A percentile compares a stretch with the other conserved stretches of the same genome.
phyloP scores from a whole-genome alignment of 2,329 filamentous ascomycete genomes.

The Fusarium begoniae region DNA sequence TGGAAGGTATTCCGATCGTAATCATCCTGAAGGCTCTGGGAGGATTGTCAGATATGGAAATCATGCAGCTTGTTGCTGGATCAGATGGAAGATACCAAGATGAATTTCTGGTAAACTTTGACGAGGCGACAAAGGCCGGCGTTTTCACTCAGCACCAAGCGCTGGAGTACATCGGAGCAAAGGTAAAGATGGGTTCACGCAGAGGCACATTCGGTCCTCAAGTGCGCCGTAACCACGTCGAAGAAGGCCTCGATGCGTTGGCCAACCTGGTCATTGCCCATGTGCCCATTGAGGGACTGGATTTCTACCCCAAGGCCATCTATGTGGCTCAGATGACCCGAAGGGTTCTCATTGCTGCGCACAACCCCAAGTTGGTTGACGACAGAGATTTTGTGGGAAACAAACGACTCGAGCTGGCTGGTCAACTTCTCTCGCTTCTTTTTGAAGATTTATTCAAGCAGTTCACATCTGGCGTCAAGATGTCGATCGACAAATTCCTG shows the following conservation, averaged over 20 bases:
- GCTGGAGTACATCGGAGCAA: constrained; percentile 86
- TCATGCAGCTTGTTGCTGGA: constrained; percentile 89
- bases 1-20: constrained; percentile 94
- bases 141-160: constrained; percentile 96
- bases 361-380: constrained; percentile 89
- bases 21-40: constrained; percentile 94
- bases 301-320: constrained; percentile 96
- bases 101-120: constrained; percentile 94
- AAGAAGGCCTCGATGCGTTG: constrained; percentile 92
- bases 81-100: constrained; percentile 91
- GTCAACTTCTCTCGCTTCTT: constrained; percentile 89
- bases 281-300: constrained; percentile 87
- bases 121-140: constrained; percentile 84
- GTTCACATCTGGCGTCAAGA: constrained; percentile 87
- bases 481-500: constrained; percentile 93
- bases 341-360: constrained; percentile 92
- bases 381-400: constrained; percentile 98
- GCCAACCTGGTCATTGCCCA: constrained; percentile 95
- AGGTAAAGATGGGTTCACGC: constrained; percentile 86
- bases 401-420: constrained; percentile 93
- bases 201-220: constrained; percentile 63
- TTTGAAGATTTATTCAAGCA: constrained; percentile 99
- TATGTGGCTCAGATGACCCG: constrained; percentile 98
- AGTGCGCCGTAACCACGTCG: constrained; percentile 79
- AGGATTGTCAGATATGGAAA: constrained; percentile 93